phyloP scores from a whole-genome alignment of 192 early-diverging fungal genomes.

The Entomortierella lignicola region DNA sequence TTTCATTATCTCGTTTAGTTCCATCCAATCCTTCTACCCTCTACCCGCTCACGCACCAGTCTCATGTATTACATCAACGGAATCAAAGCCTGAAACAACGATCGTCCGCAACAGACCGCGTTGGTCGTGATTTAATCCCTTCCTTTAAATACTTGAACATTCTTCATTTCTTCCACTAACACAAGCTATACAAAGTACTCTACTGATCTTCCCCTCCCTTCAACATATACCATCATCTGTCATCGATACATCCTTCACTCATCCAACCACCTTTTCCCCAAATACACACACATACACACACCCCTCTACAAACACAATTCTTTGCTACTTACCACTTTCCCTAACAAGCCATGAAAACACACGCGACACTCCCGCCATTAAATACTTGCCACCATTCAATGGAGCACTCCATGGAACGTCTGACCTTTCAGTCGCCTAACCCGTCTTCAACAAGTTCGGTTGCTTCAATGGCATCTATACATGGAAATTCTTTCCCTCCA shows the following conservation, averaged over 20 bases:
- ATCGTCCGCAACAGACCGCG: conserved; percentile 19
- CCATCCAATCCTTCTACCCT: neutral
- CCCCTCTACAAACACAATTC: too few species aligned
- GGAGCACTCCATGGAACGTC: conserved; percentile 40
- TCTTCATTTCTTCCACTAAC: neutral
- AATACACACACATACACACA: too few species aligned
- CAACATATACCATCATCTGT: neutral
- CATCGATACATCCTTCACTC: neutral
- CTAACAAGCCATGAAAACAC: conserved; percentile 24
- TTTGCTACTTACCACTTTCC: neutral
- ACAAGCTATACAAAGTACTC: neutral
- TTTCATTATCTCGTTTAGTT: neutral
- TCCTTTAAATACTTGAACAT: conserved; percentile 13
- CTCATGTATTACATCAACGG: conserved; percentile 12
- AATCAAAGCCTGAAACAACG: conserved; percentile 18
- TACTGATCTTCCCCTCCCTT: neutral
- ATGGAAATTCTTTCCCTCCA: conserved; percentile 4
- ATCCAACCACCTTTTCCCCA: neutral
- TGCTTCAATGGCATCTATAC: conserved; percentile 19
- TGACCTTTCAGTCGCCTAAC: conserved; percentile 27
- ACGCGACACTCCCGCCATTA: conserved; percentile 23
- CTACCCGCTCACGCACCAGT: neutral
- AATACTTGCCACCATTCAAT: conserved; percentile 37
- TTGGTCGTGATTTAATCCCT: neutral
- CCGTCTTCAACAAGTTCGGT: conserved; percentile 18